phyloP scores from a whole-genome alignment of 768 basidiomycete species.

The Chlorophyllum brunneum region DNA sequence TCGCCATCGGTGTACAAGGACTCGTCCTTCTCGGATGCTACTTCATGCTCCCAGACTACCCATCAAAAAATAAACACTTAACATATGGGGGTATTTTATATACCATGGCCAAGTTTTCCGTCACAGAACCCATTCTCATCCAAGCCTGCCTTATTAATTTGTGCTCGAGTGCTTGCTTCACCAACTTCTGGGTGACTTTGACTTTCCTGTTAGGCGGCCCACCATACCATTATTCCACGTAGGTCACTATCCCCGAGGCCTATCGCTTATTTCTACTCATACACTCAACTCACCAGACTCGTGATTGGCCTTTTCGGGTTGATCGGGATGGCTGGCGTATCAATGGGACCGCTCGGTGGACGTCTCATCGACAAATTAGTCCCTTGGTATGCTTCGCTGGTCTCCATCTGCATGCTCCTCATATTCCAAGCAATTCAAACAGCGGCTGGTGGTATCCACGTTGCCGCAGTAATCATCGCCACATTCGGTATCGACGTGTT shows the following conservation, averaged over 20 bases:
- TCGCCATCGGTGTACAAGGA: conserved; percentile 69
- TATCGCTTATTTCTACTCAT: background rate
- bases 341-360: conserved; percentile 67
- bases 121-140: conserved; percentile 76
- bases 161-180: conserved; percentile 55
- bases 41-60: conserved; percentile 76
- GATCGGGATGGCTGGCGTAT: conserved; percentile 68
- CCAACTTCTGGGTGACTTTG: conserved; percentile 67
- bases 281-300: conserved; percentile 25
- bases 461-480: conserved; percentile 67
- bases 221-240: conserved; percentile 76
- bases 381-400: conserved; percentile 73
- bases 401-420: conserved; percentile 44
- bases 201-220: conserved; percentile 79
- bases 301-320: conserved; percentile 73
- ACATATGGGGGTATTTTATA: conserved; percentile 66
- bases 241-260: conserved; percentile 20
- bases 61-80: conserved; percentile 62
- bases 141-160: conserved; percentile 64
- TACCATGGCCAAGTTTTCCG: conserved; percentile 73
- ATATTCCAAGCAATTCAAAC: conserved; percentile 61
- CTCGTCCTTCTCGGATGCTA: conserved; percentile 58
- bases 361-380: conserved; percentile 64
- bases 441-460: conserved; percentile 63
- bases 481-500: conserved; percentile 72